Conservation (phyloP, 495 filamentous ascomycete genomes). For the Aspergillus cavernicola region DNA sequence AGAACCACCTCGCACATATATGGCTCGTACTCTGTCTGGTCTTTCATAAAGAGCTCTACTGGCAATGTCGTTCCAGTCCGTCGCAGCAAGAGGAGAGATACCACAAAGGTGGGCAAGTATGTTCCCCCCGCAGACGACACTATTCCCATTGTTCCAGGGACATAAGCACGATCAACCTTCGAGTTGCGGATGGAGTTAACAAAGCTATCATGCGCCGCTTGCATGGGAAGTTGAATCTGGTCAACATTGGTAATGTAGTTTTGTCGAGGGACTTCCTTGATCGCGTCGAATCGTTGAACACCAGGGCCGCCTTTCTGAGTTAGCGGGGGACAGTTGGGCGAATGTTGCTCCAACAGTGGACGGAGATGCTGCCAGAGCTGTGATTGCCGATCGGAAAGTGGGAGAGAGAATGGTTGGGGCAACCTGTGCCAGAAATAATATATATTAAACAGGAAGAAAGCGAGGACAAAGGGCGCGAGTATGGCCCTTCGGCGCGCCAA, state of each 20-base stretch:
- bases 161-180: slow-evolving; percentile 17
- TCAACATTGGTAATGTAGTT: slow-evolving; percentile 20
- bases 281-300: slow-evolving; percentile 15
- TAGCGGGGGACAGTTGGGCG: slow-evolving; percentile 18
- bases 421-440: slow-evolving; percentile 5
- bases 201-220: slow-evolving; percentile 29
- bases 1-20: slow-evolving; percentile 43
- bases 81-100: slow-evolving; percentile 44
- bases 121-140: slow-evolving; percentile 38
- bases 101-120: slow-evolving; percentile 33
- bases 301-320: slow-evolving; percentile 9
- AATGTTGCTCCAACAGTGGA: slow-evolving; percentile 19
- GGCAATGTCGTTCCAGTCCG: slow-evolving; percentile 45
- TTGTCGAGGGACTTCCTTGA: slow-evolving; percentile 11
- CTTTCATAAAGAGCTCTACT: slow-evolving; percentile 48
- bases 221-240: slow-evolving; percentile 20
- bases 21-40: slow-evolving; percentile 35
- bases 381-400: not conserved
- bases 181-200: slow-evolving; percentile 22
- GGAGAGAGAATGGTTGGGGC: not conserved
- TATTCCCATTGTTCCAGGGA: slow-evolving; percentile 37
- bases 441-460: slow-evolving; percentile 1
- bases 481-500: slow-evolving; percentile 1
- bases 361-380: slow-evolving; percentile 17
- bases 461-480: not conserved